Base-by-base conservation (phyloP, 148 eudicot species). In the Gaultheria prostrata region DNA sequence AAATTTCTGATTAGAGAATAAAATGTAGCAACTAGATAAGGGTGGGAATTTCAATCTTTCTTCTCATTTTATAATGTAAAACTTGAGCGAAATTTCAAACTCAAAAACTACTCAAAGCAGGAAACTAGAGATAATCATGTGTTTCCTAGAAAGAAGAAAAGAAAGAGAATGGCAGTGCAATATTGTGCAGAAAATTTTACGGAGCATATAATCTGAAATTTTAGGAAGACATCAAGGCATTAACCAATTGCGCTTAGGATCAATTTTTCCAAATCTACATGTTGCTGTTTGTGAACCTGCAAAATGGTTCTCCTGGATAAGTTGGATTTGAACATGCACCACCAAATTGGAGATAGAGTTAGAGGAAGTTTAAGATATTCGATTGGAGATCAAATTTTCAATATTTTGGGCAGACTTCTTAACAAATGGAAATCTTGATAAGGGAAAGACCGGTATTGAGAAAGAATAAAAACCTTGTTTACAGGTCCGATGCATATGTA, bases 401-500 rank as follows among this genome's bases (percentile, higher is more conserved):
- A n/a, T n/a, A n/a, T n/a, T n/a, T n/a, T 5, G 28, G 26, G 45
- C 65, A 53, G 69, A 10, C 48, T 6, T 28, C 6, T 12, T 30
- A 51, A 77, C 39, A 48, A 56, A 79, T 48, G 74, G 71, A 70
- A 71, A 46, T 56, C 15, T 80, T 32, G 9, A 63, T 48, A n/a
- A 48, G 35, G 50, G 4, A 56, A 77, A 54, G 8, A 33, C 20
- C 28, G 33, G 21, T n/a, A 78, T 45, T 39, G 43, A 26, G 18
- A 32, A 32, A 7, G 17, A 65, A 32, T 75, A 73, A 78, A 45
- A 63, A 95, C 99, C 99, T 97, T 97, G 86, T 97, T 95, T 72
- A 97, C 99, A 77, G 98, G 95, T 53, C 98, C 99, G 49, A 95
- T 94, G 94, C 99, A 97, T 85, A 97, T 71, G 83, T 97, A 97